phyloP scores from a whole-genome alignment of 805 yeast genomes.

The Myxozyma lipomycoides region DNA sequence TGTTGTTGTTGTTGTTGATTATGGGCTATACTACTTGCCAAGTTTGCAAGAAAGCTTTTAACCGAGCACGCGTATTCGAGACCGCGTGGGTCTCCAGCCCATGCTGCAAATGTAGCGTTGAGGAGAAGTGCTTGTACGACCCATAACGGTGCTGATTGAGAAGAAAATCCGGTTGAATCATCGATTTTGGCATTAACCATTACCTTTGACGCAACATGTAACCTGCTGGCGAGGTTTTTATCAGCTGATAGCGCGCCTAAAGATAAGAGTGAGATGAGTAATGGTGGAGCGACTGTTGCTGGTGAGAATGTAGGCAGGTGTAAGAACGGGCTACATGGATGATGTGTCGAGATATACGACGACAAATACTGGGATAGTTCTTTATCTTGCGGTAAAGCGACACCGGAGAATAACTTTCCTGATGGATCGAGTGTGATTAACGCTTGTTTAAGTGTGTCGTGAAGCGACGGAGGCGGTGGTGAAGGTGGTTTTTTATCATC shows the following conservation, averaged over 20 bases:
- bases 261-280: slow-evolving; percentile 36
- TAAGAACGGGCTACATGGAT: slow-evolving; percentile 37
- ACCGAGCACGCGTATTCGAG: slow-evolving; percentile 33
- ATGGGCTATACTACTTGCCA: slow-evolving; percentile 19
- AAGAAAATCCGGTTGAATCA: slow-evolving; percentile 32
- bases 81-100: slow-evolving; percentile 36
- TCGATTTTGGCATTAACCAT: slow-evolving; percentile 31
- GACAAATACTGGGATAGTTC: slow-evolving; percentile 36
- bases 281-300: slow-evolving; percentile 32
- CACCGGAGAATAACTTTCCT: slow-evolving; percentile 18
- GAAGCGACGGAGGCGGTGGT: not conserved
- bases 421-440: slow-evolving; percentile 24
- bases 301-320: slow-evolving; percentile 37
- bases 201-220: slow-evolving; percentile 33
- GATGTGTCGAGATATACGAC: slow-evolving; percentile 36
- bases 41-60: slow-evolving; percentile 29
- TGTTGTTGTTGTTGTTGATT: slow-evolving; percentile 9
- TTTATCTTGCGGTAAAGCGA: slow-evolving; percentile 16
- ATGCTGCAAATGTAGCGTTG: slow-evolving; percentile 34
- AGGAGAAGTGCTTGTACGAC: slow-evolving; percentile 33
- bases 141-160: slow-evolving; percentile 33
- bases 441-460: slow-evolving; percentile 15
- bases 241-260: slow-evolving; percentile 36
- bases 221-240: slow-evolving; percentile 30
- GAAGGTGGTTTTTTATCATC: not conserved